These are phyloP conservation scores for Lentinula guzmanii DNA, from an alignment of 768 basidiomycete genomes.

Conservation along the genomic window DNA sequence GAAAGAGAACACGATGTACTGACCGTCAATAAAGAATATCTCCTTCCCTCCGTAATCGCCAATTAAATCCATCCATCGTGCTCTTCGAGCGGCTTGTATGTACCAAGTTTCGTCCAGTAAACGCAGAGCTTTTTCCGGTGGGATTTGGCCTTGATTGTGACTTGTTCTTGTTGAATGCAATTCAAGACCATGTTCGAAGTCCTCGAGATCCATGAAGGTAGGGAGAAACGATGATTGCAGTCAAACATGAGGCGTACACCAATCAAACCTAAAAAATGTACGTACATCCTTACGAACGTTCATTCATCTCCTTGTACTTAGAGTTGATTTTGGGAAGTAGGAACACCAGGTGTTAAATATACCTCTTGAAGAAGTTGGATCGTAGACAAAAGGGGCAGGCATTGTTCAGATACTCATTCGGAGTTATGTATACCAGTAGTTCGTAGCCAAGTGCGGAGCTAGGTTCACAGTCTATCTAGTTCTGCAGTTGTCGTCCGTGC, in stretches of 20 bases:
- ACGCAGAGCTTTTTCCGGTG: constrained; percentile 14
- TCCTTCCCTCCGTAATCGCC: constrained; percentile 69
- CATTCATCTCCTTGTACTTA: too few species aligned
- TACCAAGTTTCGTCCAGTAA: constrained; percentile 35
- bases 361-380: too few species aligned
- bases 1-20: constrained; percentile 1
- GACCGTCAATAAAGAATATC: constrained; percentile 62
- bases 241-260: background rate
- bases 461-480: too few species aligned
- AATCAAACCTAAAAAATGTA: too few species aligned
- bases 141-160: background rate
- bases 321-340: too few species aligned
- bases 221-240: background rate
- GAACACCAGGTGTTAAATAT: too few species aligned
- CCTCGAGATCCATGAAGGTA: background rate
- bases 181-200: background rate
- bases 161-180: background rate
- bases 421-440: too few species aligned
- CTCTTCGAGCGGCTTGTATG: constrained; percentile 23
- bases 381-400: too few species aligned
- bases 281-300: too few species aligned
- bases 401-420: too few species aligned
- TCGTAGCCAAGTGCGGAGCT: too few species aligned
- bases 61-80: constrained; percentile 63
- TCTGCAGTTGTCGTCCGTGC: too few species aligned